Evolutionary conservation across 306 rosid species (phyloP).

Genomic region (Fagus sylvatica): DNA sequence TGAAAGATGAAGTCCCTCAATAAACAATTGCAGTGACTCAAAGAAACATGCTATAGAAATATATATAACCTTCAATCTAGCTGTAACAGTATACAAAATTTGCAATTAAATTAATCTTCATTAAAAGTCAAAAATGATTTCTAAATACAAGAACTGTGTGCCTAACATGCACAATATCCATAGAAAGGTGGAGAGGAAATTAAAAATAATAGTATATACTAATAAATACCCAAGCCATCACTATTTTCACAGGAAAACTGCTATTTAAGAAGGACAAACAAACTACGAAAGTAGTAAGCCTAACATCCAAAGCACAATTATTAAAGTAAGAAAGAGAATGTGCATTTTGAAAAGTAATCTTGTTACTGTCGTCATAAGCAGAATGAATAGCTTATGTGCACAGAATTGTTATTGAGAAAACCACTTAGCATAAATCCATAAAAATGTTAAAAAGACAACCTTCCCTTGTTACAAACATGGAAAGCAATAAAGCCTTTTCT

Average conservation of each 20-base stretch:
- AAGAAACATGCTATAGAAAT: neutral
- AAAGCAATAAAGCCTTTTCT: neutral
- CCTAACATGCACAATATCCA: neutral
- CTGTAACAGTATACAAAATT: neutral
- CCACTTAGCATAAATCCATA: neutral
- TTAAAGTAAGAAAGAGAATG: neutral
- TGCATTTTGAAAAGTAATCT: neutral
- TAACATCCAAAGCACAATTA: neutral
- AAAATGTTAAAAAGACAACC: neutral
- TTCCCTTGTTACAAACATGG: neutral
- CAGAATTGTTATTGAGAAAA: neutral
- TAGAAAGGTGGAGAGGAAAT: neutral
- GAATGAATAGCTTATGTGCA: neutral
- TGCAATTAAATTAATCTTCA: neutral
- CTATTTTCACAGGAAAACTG: no score
- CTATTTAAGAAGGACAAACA: neutral
- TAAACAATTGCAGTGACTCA: neutral
- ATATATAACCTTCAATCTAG: neutral
- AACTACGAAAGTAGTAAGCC: neutral
- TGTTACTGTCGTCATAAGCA: neutral
- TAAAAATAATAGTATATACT: no score
- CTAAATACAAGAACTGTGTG: neutral
- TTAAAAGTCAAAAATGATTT: neutral
- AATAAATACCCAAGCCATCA: no score
- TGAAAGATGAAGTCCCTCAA: neutral